phyloP scores from a whole-genome alignment of 768 basidiomycete genomes.

The Mycena kentingensis region DNA sequence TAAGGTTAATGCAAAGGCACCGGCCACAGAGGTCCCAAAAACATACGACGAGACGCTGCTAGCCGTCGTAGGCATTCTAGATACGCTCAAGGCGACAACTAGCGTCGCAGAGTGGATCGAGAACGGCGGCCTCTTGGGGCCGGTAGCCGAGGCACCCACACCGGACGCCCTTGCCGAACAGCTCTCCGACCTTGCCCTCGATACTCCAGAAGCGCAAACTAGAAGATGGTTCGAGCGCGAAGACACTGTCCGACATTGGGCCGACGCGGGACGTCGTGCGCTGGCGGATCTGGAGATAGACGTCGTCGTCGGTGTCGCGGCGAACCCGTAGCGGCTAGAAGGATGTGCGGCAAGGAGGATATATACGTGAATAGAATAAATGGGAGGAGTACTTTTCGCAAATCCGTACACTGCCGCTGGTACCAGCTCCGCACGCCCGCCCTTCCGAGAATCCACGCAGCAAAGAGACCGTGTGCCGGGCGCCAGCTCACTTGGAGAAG shows the following conservation, averaged over 20 bases:
- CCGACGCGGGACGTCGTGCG: slow-evolving; percentile 11
- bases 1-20: neutral
- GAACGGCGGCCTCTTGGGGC: slow-evolving; percentile 38
- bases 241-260: slow-evolving; percentile 8
- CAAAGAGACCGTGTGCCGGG: slow-evolving; percentile 2
- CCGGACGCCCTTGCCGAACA: slow-evolving; percentile 5
- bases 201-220: neutral
- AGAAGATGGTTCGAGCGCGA: slow-evolving; percentile 19
- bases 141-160: neutral
- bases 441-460: slow-evolving; percentile 1
- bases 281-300: slow-evolving; percentile 16
- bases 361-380: slow-evolving; percentile 2
- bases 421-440: slow-evolving; percentile 1
- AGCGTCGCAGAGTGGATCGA: slow-evolving; percentile 56
- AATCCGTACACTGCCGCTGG: slow-evolving; percentile 13
- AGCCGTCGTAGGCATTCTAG: slow-evolving; percentile 55
- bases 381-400: slow-evolving; percentile 39
- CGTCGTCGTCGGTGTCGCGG: slow-evolving; percentile 11
- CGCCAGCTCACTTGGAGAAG: slow-evolving; percentile 70
- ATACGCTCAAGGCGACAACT: slow-evolving; percentile 43
- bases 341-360: neutral
- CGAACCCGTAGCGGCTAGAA: neutral
- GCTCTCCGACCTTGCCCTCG: neutral
- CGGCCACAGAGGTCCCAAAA: neutral
- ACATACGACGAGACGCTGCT: slow-evolving; percentile 46